Conservation (phyloP, 2,329 filamentous ascomycete species). For the Stromatinia cepivora region DNA sequence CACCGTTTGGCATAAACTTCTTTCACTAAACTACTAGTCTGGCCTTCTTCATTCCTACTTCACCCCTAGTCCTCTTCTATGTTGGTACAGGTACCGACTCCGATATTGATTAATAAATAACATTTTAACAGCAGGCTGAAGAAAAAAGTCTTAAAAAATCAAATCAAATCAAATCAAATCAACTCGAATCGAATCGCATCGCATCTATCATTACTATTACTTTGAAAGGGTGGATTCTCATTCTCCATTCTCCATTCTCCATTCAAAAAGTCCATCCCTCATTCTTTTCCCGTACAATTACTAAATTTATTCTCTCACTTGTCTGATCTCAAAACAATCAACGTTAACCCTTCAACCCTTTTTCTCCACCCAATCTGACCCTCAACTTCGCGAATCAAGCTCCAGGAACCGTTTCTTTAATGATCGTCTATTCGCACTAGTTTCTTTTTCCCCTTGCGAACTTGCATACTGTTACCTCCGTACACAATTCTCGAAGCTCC, state of each 20-base stretch:
- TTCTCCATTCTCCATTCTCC: not conserved
- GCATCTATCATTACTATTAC: no score
- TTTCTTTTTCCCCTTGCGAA: constrained; percentile 19
- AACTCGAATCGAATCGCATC: not conserved
- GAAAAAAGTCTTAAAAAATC: not conserved
- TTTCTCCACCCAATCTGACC: constrained; percentile 13
- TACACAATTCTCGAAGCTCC: constrained; percentile 21
- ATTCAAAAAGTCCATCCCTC: constrained; percentile 1
- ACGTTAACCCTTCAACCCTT: not conserved
- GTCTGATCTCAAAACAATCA: constrained; percentile 1
- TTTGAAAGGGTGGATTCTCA: not conserved
- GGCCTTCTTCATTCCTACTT: not conserved
- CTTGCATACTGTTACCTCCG: constrained; percentile 15
- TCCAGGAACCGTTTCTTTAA: constrained; percentile 17
- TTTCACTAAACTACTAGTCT: not conserved
- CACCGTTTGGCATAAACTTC: not conserved
- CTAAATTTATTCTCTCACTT: not conserved
- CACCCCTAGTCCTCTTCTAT: not conserved
- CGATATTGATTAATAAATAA: not conserved
- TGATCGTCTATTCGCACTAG: constrained; percentile 21
- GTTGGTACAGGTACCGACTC: not conserved
- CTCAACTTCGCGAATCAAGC: constrained; percentile 14
- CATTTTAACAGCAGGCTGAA: constrained; percentile 7
- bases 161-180: not conserved
- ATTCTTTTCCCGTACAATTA: not conserved